Base-by-base conservation (phyloP, 306 rosid genomes). In the Trifolium subterraneum region DNA sequence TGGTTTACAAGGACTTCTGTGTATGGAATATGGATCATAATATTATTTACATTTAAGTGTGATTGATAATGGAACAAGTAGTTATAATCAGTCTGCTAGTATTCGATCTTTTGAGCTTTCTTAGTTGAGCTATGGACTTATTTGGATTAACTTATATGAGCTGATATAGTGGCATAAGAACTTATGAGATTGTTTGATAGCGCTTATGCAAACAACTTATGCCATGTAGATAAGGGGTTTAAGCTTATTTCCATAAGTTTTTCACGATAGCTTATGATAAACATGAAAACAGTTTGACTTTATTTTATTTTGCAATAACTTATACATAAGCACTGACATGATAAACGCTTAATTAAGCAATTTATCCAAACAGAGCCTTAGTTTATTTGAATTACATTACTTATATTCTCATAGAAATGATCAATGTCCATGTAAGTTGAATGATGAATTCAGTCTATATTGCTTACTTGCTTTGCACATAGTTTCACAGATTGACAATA, bases 1-100 rank as follows among this genome's bases (percentile, higher is more conserved):
- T 47, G 18, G 6, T 29, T 42, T 72, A 60, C 51, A 72, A 65
- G 36, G 22, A 51, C 60, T 48, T 48, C 36, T 72, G 35, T 6
- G 2, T 22, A 22, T 22, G n/a, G n/a, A 20, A 39, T n/a, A n/a
- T 19, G 67, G 56, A 42, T 9, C 29, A 15, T 10, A 10, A 19
- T 64, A 42, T 35, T 48, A 33, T 16, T 60, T 60, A 60, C n/a
- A 60, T 60, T 23, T 33, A 61, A n/a, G 19, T 5, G 13, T 54
- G 60, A 54, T 60, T 4, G 45, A 12, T 61, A 3, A 35, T 59
- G 14, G 10, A 1, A 31, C 42, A 19, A 27, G 19, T 25, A 27
- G 39, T 61, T 9, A n/a, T 33, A 54, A 19, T 61, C 20, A 39
- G 48, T 41, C 54, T 31, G 45, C 23, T 14, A 41, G 19, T 13